Evolutionary conservation across 176 grass and related monocot species (phyloP), one percentile per base, ranked within the genome.

Genomic region (Cenchrus americanus): DNA sequence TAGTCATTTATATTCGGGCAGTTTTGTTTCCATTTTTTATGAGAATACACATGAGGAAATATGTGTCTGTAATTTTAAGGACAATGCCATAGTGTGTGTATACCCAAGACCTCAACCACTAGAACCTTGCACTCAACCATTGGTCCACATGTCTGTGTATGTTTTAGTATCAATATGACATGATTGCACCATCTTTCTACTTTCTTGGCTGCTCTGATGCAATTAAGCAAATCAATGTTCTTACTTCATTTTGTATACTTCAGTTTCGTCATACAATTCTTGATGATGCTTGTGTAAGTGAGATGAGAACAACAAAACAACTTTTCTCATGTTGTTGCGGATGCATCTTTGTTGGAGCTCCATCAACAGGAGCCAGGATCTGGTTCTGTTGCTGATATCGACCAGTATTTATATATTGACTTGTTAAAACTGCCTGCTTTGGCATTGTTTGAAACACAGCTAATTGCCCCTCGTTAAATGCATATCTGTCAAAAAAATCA

Each of bases 271-370:
- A 75, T 59, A 51, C 14, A 60, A 27, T 30, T 24, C 32, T 32
- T 54, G 52, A 37, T 54, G 4, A 10, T 70, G 52, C 53, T 75
- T 80, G 13, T 42, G 10, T 80, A 10, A 76, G 23, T 73, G 15
- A 79, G 26, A 74, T 74, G 60, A 60, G 68, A 75, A 59, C 52
- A 69, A 81, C 4, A 13, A 75, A 46, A 24, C 49, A 57, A 17
- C 48, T 32, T 22, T 40, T 55, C 18, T 81, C 77, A 54, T 22
- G 50, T 49, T 49, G 50, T 57, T 73, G 14, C 0, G 5, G 34
- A 11, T 80, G 49, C 10, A 43, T 78, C 13, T 18, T 15, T 13
- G 46, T 54, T 24, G 70, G 65, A 86, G 10, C 19, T 82, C 37
- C 15, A 37, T 83, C 34, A 62, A 47, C 23, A 63, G 59, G 46